Evolutionary conservation across 169 alveolate genomes (phyloP), one percentile per base, ranked within the genome.

Genomic region (Perkinsus marinus): DNA sequence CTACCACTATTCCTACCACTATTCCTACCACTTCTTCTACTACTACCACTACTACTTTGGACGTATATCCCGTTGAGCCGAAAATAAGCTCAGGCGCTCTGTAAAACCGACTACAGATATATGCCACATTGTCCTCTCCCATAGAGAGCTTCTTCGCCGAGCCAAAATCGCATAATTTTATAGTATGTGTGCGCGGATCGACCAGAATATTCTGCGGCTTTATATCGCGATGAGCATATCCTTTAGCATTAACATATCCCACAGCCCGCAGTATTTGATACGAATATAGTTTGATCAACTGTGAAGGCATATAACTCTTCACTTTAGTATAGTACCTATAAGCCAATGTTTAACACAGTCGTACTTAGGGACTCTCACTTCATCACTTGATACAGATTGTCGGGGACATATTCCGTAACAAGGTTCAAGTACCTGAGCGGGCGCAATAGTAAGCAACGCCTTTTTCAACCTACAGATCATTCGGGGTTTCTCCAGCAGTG

Each of bases 61-160:
- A 6, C 26, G 98, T 96, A 93, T 98, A 98, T 91, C 96, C 98
- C 47, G 97, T 97, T 0, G 99, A 96, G 36, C 99, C 99, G 91
- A 98, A 95, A 95, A 98, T 98, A 38, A 98, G 95, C 92, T 98
- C 99, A 6, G 99, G 99, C 0, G 99, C 99, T 92, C 99, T 92
- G 90, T 98, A 98, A 94, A 98, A 90, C 69, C 91, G 22, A 39
- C 91, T 90, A 69, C 91, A 90, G 3, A 90, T 90, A n/a, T 90
- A 90, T 38, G 43, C 69, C 39, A 90, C 91, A 26, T 36, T 37
- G 39, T 43, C 69, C 26, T 39, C 46, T 17, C n/a, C 10, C 68
- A 93, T 93, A n/a, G 94, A 92, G 90, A 98, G 93, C 91, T 95
- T 97, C 93, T 98, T 98, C 0, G 99, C 99, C 39, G 98, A 96